Evolutionary conservation across 2,329 filamentous ascomycete species (phyloP), one percentile per base, ranked within the genome.

Genomic region (Arachnopeziza araneosa): DNA sequence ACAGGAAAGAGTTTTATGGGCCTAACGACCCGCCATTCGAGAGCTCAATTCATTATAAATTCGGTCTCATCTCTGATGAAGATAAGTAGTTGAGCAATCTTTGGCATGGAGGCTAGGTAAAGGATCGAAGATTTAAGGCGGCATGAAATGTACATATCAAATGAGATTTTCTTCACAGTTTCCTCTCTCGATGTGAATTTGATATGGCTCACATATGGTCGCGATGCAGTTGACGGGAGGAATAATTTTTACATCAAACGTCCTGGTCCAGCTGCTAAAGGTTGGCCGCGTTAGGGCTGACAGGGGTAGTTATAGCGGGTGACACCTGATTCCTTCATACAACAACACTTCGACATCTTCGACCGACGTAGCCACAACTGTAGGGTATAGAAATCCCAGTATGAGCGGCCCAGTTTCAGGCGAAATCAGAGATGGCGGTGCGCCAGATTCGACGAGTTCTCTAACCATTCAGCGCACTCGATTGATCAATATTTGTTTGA

Each of bases 1-100:
- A 84, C 63, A 84, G 92, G 63, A 75, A 79, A 54, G 70, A 70
- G 58, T 84, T 87, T 63, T 86, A 76, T 65, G 77, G 74, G 49
- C 84, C 84, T 10, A 23, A 60, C 24, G 62, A 57, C 14, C 55
- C 54, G 24, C 60, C 62, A 7, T 66, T 60, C 32, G 56, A 57
- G 30, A 63, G 57, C 52, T 55, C 49, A 23, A 64, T 66, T 21
- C 50, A 57, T 22, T 66, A 66, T 55, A 60, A 59, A 23, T 66
- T 66, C 24, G 36, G 36, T 44, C 36, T 44, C 36, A 19, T 44
- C 36, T 44, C 26, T 30, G 26, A 30, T 30, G 17, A 44, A 7
- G 5, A 19, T 3, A 19, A 19, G 6, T 44, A 44, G 36, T 19
- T 44, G 36, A 17, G 2, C 10, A 44, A 5, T 19, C 7, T 7